Evolutionary conservation across 1,284 basidiomycete genomes (phyloP).

Genomic region (Ganoderma lucidum): DNA sequence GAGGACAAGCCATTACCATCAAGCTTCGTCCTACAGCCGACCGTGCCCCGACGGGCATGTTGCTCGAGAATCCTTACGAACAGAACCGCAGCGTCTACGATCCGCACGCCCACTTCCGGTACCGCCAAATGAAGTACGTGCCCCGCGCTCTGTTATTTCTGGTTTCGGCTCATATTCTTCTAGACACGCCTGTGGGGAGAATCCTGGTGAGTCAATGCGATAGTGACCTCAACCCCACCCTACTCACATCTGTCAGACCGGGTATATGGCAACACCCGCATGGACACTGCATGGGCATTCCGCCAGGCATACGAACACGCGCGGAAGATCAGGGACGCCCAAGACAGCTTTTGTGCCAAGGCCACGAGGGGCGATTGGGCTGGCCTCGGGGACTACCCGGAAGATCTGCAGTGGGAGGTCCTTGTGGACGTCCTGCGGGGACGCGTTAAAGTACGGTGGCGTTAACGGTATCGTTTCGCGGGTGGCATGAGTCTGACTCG

Average conservation of each 20-base stretch:
- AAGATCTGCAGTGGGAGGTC: conserved; percentile 85
- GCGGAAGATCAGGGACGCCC: conserved; percentile 73
- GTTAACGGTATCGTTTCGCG: no score
- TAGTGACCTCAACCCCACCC: not conserved
- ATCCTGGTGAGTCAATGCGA: conserved; percentile 39
- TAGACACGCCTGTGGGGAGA: conserved; percentile 44
- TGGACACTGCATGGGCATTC: conserved; percentile 71
- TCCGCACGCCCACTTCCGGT: conserved; percentile 45
- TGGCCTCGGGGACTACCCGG: conserved; percentile 71
- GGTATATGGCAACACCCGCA: conserved; percentile 54
- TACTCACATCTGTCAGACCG: conserved; percentile 20
- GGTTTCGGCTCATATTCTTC: not conserved
- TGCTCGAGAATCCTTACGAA: conserved; percentile 56
- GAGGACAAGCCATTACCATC: conserved; percentile 51
- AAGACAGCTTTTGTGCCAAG: conserved; percentile 78
- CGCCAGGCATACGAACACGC: conserved; percentile 76
- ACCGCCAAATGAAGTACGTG: conserved; percentile 55
- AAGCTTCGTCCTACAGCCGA: conserved; percentile 58
- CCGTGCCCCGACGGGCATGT: conserved; percentile 52
- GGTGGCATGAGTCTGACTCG: not conserved
- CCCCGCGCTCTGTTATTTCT: not conserved
- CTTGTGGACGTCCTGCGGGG: conserved; percentile 90
- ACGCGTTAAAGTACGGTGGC: conserved; percentile 65
- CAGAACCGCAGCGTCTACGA: conserved; percentile 45
- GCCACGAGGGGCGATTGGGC: conserved; percentile 67